A percentile compares a stretch with the other conserved stretches of the same genome.
These are phyloP conservation scores for Fennellomyces sp. DNA, from an alignment of 371 early-diverging fungal species.

Conservation along the genomic window DNA sequence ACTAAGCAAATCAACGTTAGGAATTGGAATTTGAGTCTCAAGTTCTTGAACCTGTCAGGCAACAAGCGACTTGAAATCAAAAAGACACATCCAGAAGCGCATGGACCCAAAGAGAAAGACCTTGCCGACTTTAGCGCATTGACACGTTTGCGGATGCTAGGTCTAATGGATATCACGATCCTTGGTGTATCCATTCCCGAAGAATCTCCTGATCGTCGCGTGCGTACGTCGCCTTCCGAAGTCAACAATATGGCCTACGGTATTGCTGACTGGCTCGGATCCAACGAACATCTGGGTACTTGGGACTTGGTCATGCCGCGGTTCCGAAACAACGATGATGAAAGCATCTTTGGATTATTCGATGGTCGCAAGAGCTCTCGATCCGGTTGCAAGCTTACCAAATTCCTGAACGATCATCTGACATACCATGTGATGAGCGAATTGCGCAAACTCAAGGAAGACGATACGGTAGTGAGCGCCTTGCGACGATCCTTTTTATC, in stretches of 20 bases:
- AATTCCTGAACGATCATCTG: slow-evolving; percentile 75
- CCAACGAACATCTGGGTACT: slow-evolving; percentile 62
- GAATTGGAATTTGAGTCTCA: slow-evolving; percentile 91
- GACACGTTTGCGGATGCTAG: slow-evolving; percentile 75
- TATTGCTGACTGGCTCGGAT: slow-evolving; percentile 84
- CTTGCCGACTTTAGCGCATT: slow-evolving; percentile 81
- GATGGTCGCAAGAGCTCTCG: slow-evolving; percentile 71
- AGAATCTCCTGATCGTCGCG: slow-evolving; percentile 79
- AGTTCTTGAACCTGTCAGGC: slow-evolving; percentile 89
- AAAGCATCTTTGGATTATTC: slow-evolving; percentile 88
- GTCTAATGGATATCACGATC: slow-evolving; percentile 89
- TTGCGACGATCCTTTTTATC: slow-evolving; percentile 77
- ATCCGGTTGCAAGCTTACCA: slow-evolving; percentile 64
- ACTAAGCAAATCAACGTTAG: slow-evolving; percentile 19
- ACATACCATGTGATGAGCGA: slow-evolving; percentile 71
- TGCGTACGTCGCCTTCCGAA: slow-evolving; percentile 84
- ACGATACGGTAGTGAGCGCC: slow-evolving; percentile 63
- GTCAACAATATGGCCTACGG: slow-evolving; percentile 85
- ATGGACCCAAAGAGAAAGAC: slow-evolving; percentile 54
- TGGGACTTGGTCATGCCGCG: slow-evolving; percentile 87
- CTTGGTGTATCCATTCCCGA: slow-evolving; percentile 81
- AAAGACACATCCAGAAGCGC: slow-evolving; percentile 55
- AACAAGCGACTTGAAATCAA: slow-evolving; percentile 90
- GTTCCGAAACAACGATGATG: slow-evolving; percentile 82
- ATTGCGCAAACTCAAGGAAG: slow-evolving; percentile 61